Evolutionary conservation across 1,139 yeast species (phyloP).

Genomic region (Keqinozyma sinolaborantium): DNA sequence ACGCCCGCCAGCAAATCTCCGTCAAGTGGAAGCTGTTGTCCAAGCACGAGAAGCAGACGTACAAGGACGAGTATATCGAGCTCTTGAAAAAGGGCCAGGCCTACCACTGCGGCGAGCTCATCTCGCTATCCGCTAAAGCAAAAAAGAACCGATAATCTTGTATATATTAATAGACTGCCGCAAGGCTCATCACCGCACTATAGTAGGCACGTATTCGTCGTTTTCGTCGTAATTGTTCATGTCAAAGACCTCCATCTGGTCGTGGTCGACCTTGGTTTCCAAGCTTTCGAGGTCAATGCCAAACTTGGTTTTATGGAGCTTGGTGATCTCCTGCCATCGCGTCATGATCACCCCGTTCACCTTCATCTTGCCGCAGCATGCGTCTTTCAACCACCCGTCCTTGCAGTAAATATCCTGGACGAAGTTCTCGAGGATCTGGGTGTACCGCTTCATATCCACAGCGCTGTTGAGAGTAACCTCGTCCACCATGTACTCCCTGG

Average conservation of each 20-base stretch:
- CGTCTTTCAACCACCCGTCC: conserved; percentile 8
- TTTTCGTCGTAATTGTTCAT: conserved; percentile 17
- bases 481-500: conserved; percentile 21
- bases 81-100: conserved; percentile 28
- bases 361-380: conserved; percentile 20
- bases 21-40: neutral
- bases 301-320: conserved; percentile 11
- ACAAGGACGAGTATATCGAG: conserved; percentile 20
- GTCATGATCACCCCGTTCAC: conserved; percentile 16
- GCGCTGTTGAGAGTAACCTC: conserved; percentile 13
- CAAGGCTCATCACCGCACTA: conserved; percentile 4
- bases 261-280: conserved; percentile 11
- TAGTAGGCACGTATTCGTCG: conserved; percentile 28
- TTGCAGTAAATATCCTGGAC: conserved; percentile 13
- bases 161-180: neutral
- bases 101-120: conserved; percentile 26
- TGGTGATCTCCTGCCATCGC: conserved; percentile 14
- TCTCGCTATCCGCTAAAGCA: conserved; percentile 17
- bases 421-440: conserved; percentile 18
- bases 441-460: conserved; percentile 14
- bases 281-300: conserved; percentile 13
- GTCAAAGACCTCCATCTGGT: conserved; percentile 21
- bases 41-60: conserved; percentile 4
- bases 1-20: conserved; percentile 3
- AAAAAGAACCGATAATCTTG: conserved; percentile 6